phyloP scores from a whole-genome alignment of 2,329 filamentous ascomycete species.

The Zymoseptoria passerinii region DNA sequence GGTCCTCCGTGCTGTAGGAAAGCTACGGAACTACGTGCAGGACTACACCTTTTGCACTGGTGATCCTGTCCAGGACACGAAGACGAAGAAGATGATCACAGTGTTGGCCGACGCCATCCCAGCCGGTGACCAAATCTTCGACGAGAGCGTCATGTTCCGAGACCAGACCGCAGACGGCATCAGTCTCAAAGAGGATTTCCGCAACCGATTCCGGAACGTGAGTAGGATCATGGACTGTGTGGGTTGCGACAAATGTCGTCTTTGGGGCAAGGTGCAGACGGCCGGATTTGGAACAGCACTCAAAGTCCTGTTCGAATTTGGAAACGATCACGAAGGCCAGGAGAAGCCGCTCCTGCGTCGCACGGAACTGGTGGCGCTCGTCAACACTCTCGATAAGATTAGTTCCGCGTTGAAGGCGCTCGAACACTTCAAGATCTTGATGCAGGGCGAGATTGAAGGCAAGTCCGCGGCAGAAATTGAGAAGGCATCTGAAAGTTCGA shows the following conservation, averaged over 20 bases:
- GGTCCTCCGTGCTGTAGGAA: constrained; percentile 83
- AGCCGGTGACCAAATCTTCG: constrained; percentile 68
- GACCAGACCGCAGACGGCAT: constrained; percentile 47
- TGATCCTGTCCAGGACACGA: constrained; percentile 66
- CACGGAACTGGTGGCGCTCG: constrained; percentile 85
- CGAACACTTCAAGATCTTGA: constrained; percentile 57
- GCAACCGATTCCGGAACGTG: constrained; percentile 93
- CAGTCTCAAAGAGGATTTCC: constrained; percentile 90
- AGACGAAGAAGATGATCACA: constrained; percentile 76
- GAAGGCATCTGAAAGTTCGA: constrained; percentile 10
- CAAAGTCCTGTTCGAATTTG: constrained; percentile 93
- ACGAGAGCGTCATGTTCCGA: constrained; percentile 89
- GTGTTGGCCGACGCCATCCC: constrained; percentile 63
- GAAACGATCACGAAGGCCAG: constrained; percentile 49
- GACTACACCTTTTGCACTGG: constrained; percentile 88
- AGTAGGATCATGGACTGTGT: constrained; percentile 97
- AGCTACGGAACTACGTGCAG: constrained; percentile 73
- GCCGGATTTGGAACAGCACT: constrained; percentile 89
- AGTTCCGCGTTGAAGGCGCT: constrained; percentile 72
- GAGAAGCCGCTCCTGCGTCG: constrained; percentile 67
- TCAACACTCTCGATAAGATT: constrained; percentile 88
- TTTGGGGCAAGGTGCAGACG: constrained; percentile 96
- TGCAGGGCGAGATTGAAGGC: constrained; percentile 25
- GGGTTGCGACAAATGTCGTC: constrained; percentile 93
- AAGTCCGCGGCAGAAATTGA: constrained; percentile 9